Evolutionary conservation across 805 yeast species (phyloP).

Genomic region (Yarrowia sp.): DNA sequence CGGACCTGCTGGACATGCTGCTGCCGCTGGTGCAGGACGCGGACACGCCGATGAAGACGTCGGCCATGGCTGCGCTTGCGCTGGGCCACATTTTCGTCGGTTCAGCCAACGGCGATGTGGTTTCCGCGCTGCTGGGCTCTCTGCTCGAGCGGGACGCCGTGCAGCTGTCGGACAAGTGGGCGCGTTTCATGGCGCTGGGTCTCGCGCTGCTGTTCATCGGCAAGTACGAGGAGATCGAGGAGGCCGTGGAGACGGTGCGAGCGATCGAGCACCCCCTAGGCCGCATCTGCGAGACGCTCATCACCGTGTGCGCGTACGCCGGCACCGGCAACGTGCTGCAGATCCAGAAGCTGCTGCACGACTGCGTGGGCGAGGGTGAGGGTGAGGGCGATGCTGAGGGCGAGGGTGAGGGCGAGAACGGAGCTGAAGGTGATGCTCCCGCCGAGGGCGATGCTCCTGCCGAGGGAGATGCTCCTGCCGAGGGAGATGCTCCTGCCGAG

Average conservation of each 20-base stretch:
- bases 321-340: slow-evolving; percentile 97
- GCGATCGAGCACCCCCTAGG: slow-evolving; percentile 96
- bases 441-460: too few relatives aligned
- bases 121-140: slow-evolving; percentile 87
- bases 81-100: slow-evolving; percentile 95
- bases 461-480: slow-evolving; percentile 35
- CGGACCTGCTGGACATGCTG: slow-evolving; percentile 71
- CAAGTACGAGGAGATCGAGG: slow-evolving; percentile 88
- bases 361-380: slow-evolving; percentile 63
- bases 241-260: slow-evolving; percentile 82
- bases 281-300: slow-evolving; percentile 81
- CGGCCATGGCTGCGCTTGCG: slow-evolving; percentile 84
- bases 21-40: slow-evolving; percentile 81
- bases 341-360: slow-evolving; percentile 85
- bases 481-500: slow-evolving; percentile 35
- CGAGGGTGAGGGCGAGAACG: slow-evolving; percentile 44
- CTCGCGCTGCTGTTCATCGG: slow-evolving; percentile 90
- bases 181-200: slow-evolving; percentile 86
- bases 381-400: slow-evolving; percentile 41
- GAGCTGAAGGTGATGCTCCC: slow-evolving; percentile 43
- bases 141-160: slow-evolving; percentile 76
- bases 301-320: slow-evolving; percentile 90
- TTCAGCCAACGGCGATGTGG: slow-evolving; percentile 89
- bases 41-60: slow-evolving; percentile 68
- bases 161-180: slow-evolving; percentile 82